These are phyloP conservation scores for Hypomyces perniciosus DNA, from an alignment of 2,329 filamentous ascomycete species.

Conservation along the genomic window DNA sequence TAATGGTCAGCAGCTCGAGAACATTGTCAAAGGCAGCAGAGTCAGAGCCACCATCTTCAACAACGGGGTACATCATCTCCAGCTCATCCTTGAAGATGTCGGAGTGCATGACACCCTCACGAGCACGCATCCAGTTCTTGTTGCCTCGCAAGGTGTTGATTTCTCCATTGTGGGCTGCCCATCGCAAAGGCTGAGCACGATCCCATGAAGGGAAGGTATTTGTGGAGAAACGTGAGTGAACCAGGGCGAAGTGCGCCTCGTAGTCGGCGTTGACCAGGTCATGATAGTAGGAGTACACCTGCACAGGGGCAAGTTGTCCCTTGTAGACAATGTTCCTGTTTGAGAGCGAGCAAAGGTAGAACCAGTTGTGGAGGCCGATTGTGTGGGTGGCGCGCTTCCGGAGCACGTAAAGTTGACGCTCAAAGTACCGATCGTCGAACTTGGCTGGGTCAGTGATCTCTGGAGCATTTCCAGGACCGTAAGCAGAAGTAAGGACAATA, in stretches of 20 bases:
- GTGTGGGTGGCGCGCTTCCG: conserved; percentile 93
- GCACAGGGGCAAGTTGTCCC: conserved; percentile 86
- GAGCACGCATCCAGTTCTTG: conserved; percentile 99
- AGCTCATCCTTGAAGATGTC: conserved; percentile 89
- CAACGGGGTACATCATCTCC: conserved; percentile 84
- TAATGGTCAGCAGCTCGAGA: conserved; percentile 86
- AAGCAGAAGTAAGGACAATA: conserved; percentile 78
- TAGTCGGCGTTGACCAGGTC: conserved; percentile 96
- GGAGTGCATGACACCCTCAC: conserved; percentile 91
- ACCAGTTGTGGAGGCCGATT: conserved; percentile 96
- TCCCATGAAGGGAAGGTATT: conserved; percentile 99
- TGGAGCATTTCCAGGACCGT: conserved; percentile 74
- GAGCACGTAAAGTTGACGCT: conserved; percentile 88
- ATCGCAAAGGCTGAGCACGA: conserved; percentile 88
- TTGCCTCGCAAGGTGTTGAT: conserved; percentile 97
- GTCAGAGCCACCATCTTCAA: conserved; percentile 94
- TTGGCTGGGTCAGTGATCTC: conserved; percentile 69
- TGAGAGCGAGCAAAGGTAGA: conserved; percentile 92
- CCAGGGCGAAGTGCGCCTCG: conserved; percentile 92
- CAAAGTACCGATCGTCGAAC: conserved; percentile 82
- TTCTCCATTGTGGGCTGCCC: conserved; percentile 97
- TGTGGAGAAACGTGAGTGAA: conserved; percentile 95
- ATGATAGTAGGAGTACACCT: conserved; percentile 98
- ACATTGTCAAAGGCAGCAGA: conserved; percentile 98
- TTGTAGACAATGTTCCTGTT: conserved; percentile 99